Evolutionary conservation across 148 eudicot species (phyloP).

Genomic region (Euryodendron excelsum): DNA sequence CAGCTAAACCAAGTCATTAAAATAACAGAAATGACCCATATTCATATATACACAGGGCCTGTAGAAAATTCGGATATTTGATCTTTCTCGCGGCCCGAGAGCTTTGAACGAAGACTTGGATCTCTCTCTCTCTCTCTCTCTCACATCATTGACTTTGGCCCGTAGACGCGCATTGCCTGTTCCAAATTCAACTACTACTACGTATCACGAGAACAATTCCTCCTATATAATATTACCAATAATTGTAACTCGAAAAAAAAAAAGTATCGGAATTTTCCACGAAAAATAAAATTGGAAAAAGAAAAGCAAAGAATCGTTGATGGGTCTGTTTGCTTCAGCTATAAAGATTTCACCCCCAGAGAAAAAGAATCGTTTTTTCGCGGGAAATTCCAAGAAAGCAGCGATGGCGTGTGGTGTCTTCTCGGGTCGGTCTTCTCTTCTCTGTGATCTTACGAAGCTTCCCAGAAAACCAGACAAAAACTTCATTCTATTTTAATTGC

Average conservation of each 20-base stretch:
- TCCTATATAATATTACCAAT: neutral
- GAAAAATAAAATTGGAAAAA: neutral
- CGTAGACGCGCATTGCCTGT: neutral
- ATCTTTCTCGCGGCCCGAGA: neutral
- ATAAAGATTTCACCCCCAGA: neutral
- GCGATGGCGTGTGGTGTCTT: neutral
- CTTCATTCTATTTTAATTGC: too few species aligned
- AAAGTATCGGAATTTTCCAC: neutral
- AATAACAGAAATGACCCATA: neutral
- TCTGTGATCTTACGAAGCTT: neutral
- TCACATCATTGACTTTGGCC: constrained; percentile 12
- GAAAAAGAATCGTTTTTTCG: neutral
- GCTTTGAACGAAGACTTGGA: constrained; percentile 29
- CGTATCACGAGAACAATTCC: neutral
- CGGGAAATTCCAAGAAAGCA: neutral
- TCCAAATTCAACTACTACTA: neutral
- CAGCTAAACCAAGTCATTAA: neutral
- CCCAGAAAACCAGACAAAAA: neutral
- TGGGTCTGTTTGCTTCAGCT: neutral
- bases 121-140: constrained; percentile 19
- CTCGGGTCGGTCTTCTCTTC: neutral
- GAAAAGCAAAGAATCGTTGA: neutral
- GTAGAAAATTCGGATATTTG: neutral
- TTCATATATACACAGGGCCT: neutral
- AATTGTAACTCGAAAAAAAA: neutral